These are phyloP conservation scores for Nepenthes alata DNA, from an alignment of 179 eudicot species.

Conservation along the genomic window DNA sequence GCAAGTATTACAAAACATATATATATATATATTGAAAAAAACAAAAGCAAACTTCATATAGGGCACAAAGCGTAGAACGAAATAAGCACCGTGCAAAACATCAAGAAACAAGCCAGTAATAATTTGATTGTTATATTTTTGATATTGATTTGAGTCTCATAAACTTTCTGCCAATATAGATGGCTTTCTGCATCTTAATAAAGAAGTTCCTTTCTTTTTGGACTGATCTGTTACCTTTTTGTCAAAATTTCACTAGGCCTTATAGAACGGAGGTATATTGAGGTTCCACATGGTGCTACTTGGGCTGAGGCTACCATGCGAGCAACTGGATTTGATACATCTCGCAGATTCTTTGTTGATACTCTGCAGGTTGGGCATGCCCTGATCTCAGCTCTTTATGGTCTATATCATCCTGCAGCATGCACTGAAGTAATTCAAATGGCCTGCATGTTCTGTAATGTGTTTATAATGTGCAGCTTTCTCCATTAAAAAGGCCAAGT, in stretches of 20 bases:
- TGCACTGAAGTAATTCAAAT: background rate
- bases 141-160: no score
- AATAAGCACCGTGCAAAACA: no score
- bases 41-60: no score
- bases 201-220: background rate
- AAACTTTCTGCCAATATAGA: no score
- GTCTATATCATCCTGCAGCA: background rate
- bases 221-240: background rate
- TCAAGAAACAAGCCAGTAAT: no score
- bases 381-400: background rate
- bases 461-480: constrained; percentile 41
- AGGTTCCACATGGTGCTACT: constrained; percentile 82
- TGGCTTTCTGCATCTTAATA: background rate
- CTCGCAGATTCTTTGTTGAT: constrained; percentile 76
- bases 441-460: constrained; percentile 13
- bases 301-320: constrained; percentile 98
- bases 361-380: constrained; percentile 57
- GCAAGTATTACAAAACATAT: no score
- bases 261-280: constrained; percentile 76
- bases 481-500: constrained; percentile 80
- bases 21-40: no score
- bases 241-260: constrained; percentile 39
- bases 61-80: no score
- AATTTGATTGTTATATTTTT: no score
- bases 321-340: constrained; percentile 75